phyloP scores from a whole-genome alignment of 2,329 filamentous ascomycete genomes.

The Diaporthe citrichinensis region DNA sequence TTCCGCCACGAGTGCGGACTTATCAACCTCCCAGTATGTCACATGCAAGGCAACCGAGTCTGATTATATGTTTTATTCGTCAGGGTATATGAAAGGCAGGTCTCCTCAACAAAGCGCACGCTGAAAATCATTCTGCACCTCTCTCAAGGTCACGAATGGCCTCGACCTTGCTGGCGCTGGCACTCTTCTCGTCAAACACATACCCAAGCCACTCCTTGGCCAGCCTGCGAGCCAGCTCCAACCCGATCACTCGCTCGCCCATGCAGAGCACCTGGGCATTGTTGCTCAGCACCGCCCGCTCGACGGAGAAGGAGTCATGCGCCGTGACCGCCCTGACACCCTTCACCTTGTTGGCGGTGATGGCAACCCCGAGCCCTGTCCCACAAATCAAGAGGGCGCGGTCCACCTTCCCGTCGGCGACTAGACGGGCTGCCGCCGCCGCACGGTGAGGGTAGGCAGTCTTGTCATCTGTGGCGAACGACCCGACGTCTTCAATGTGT shows the following conservation, averaged over 20 bases:
- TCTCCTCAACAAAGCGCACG: not conserved
- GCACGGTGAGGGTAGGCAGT: conserved; percentile 87
- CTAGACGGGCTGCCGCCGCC: conserved; percentile 76
- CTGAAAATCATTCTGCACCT: conserved; percentile 43
- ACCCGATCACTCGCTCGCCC: conserved; percentile 85
- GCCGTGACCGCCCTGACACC: conserved; percentile 90
- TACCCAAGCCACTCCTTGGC: conserved; percentile 89
- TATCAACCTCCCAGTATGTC: not conserved
- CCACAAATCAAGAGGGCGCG: conserved; percentile 88
- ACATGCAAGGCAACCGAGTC: not conserved
- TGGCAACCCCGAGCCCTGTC: conserved; percentile 88
- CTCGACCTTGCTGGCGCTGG: conserved; percentile 69
- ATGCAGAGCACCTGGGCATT: conserved; percentile 90
- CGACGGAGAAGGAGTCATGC: conserved; percentile 88
- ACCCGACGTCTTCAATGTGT: conserved; percentile 81
- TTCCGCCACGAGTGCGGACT: too few relatives aligned
- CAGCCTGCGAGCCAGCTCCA: conserved; percentile 83
- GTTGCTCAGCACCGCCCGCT: conserved; percentile 85
- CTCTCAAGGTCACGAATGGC: conserved; percentile 52
- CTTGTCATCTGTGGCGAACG: conserved; percentile 76
- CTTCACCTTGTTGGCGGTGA: conserved; percentile 89
- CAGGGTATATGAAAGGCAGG: not conserved
- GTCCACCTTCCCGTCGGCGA: conserved; percentile 76
- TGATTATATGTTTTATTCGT: not conserved
- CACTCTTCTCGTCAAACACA: conserved; percentile 76